Conservation (phyloP, 352 stramenopile species). For the Phytophthora foliorum region DNA sequence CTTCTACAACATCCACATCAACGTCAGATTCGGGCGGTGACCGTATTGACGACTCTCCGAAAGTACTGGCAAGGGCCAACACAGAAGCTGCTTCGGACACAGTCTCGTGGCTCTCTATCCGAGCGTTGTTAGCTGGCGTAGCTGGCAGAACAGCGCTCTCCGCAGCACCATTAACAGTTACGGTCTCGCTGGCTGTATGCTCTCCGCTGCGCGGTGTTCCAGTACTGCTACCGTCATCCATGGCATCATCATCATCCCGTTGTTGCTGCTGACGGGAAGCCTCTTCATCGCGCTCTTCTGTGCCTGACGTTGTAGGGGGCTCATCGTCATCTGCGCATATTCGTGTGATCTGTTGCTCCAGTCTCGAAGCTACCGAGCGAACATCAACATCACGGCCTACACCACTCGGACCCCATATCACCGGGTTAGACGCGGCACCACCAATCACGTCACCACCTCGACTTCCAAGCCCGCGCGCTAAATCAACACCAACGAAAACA, state of each 20-base stretch:
- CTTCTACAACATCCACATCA: constrained; percentile 60
- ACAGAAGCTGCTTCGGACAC: constrained; percentile 79
- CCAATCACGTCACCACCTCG: constrained; percentile 44
- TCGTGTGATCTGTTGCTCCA: constrained; percentile 78
- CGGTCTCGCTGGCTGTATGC: constrained; percentile 45
- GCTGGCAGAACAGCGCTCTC: constrained; percentile 9
- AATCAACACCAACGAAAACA: constrained; percentile 46
- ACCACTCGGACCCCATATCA: constrained; percentile 51
- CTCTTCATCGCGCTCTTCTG: constrained; percentile 23
- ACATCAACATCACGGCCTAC: constrained; percentile 59
- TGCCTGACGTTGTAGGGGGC: constrained; percentile 1
- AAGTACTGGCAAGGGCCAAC: constrained; percentile 82
- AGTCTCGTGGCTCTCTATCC: constrained; percentile 18
- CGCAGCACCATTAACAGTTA: constrained; percentile 9
- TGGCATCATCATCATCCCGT: constrained; percentile 31
- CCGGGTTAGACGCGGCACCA: constrained; percentile 19
- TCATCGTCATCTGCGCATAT: constrained; percentile 56
- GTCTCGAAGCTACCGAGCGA: constrained; percentile 72
- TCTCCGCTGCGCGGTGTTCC: constrained; percentile 46
- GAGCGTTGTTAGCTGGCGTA: constrained; percentile 19
- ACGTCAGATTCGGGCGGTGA: constrained; percentile 71
- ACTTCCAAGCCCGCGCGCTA: constrained; percentile 46
- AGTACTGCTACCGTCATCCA: constrained; percentile 27
- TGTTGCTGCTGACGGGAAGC: constrained; percentile 15
- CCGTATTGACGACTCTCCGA: constrained; percentile 83